Conservation (phyloP, 2,329 filamentous ascomycete genomes). For the Capronia coronata region DNA sequence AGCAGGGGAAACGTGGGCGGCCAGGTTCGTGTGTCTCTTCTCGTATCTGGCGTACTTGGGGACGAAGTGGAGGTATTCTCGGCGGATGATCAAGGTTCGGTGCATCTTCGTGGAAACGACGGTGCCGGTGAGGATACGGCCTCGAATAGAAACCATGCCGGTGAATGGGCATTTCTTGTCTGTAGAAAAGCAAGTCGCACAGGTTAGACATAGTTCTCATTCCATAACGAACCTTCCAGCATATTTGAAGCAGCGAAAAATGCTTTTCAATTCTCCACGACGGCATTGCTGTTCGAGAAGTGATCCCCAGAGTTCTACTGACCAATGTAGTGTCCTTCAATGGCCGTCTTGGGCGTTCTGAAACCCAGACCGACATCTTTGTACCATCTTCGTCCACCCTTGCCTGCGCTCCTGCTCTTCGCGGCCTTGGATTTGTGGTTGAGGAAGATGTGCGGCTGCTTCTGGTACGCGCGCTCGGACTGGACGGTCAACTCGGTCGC, state of each 20-base stretch:
- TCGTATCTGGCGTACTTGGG: conserved; percentile 99
- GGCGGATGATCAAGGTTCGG: conserved; percentile 97
- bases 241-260: neutral
- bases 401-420: conserved; percentile 73
- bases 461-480: conserved; percentile 99
- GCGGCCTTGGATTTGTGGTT: conserved; percentile 90
- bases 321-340: conserved; percentile 99
- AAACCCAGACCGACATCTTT: conserved; percentile 99
- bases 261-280: neutral
- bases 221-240: neutral
- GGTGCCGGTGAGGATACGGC: conserved; percentile 98
- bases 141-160: conserved; percentile 97
- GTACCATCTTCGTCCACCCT: conserved; percentile 94
- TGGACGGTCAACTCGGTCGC: conserved; percentile 99
- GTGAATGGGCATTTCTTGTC: conserved; percentile 99
- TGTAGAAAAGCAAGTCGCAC: conserved; percentile 37
- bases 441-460: conserved; percentile 99
- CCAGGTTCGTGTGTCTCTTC: conserved; percentile 99
- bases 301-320: conserved; percentile 41
- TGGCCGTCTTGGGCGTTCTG: conserved; percentile 96
- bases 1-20: conserved; percentile 96
- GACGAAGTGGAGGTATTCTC: conserved; percentile 99
- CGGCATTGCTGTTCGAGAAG: neutral
- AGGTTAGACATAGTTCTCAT: conserved; percentile 27
- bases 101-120: conserved; percentile 99